Evolutionary conservation across 345 rosid genomes (phyloP), one percentile per base, ranked within the genome.

Genomic region (Gossypium rotundifolium): DNA sequence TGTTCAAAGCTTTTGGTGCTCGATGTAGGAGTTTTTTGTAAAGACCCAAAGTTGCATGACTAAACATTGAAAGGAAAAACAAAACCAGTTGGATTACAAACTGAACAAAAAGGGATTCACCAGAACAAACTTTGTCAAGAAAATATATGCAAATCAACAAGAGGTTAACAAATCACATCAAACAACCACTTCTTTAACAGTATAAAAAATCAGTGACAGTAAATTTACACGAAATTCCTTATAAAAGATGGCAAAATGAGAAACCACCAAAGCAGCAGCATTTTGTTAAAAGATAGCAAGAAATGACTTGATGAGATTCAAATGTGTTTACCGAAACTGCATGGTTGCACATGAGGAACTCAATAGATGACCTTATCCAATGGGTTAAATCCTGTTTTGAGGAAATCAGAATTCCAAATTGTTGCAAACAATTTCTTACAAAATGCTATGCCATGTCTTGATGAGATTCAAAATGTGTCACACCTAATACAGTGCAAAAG

Each of bases 31-130:
- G 89, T 85, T 90, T 95, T 68, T 91, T 95, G 72, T 93, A 93
- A 40, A 95, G 86, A 69, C 99, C 99, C 82, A 95, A 77, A 75
- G 99, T 93, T 46, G 99, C 99, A 86, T 95, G 99, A 84, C 99
- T 95, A 78, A 38, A 75, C 70, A 79, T 55, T 42, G 42, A 73
- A 62, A n/a, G 74, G 74, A 48, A 62, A 73, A 44, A 80, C 10
- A 61, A 66, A 48, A 58, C 44, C 8, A 62, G 45, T 71, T 67
- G 54, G 52, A 44, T 69, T 13, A 71, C 14, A n/a, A 55, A 71
- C 38, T 62, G 61, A 53, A 77, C 52, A n/a, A 14, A 57, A 68
- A 42, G 10, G 46, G 18, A 71, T 68, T 64, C 22, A 76, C 18
- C 25, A 23, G 18, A 46, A 59, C 45, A 71, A 67, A 27, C 4